phyloP scores from a whole-genome alignment of 2,329 filamentous ascomycete species.

The Fusarium mundagurra region DNA sequence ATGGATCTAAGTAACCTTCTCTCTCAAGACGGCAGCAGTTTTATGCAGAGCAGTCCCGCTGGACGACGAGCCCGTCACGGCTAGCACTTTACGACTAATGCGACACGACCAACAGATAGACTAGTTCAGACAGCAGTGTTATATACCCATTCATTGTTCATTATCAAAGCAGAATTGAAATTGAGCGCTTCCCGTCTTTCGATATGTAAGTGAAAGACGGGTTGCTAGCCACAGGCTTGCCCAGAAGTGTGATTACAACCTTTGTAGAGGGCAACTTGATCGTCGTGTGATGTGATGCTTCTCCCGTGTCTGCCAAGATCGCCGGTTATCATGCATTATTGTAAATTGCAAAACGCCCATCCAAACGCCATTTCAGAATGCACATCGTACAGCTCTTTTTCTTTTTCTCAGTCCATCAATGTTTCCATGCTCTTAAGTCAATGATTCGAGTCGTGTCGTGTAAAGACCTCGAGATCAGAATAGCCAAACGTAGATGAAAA shows the following conservation, averaged over 20 bases:
- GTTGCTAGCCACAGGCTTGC: conserved; percentile 23
- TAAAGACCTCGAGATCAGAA: conserved; percentile 61
- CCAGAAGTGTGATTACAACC: conserved; percentile 30
- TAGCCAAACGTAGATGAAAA: conserved; percentile 95
- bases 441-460: not conserved
- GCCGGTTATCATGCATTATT: conserved; percentile 24
- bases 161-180: conserved; percentile 29
- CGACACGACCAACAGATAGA: conserved; percentile 22
- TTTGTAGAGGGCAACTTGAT: conserved; percentile 32
- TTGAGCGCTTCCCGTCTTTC: conserved; percentile 21
- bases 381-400: conserved; percentile 20
- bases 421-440: not conserved
- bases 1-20: conserved; percentile 67
- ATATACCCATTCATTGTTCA: conserved; percentile 38
- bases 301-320: conserved; percentile 17
- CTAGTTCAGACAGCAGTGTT: conserved; percentile 24
- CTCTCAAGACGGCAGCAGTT: conserved; percentile 67
- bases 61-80: conserved; percentile 50
- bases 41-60: conserved; percentile 65
- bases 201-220: not conserved
- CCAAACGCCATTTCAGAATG: conserved; percentile 41
- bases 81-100: conserved; percentile 24
- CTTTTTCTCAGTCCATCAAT: not conserved
- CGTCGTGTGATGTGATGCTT: conserved; percentile 25
- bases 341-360: conserved; percentile 24